phyloP scores from a whole-genome alignment of 2,329 filamentous ascomycete species.

The Fusarium robinianum region DNA sequence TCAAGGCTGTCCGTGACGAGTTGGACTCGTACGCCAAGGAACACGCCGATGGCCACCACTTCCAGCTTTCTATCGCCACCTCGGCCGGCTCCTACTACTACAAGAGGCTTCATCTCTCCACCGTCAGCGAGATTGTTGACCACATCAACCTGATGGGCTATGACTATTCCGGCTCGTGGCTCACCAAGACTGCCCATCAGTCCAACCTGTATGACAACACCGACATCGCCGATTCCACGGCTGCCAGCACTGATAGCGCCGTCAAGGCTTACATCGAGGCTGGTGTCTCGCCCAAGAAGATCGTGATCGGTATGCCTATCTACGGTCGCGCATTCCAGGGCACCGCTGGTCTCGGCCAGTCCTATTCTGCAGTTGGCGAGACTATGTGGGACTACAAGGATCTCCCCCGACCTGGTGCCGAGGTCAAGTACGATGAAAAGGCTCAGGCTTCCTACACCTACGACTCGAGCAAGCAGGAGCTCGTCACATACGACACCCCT shows the following conservation, averaged over 20 bases:
- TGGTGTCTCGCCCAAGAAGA: conserved; percentile 16
- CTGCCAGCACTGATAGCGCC: conserved; percentile 18
- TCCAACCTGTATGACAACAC: conserved; percentile 20
- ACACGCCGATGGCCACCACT: conserved; percentile 9
- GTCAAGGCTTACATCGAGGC: conserved; percentile 16
- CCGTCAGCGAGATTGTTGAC: conserved; percentile 13
- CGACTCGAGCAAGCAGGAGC: conserved; percentile 15
- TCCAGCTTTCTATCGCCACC: conserved; percentile 22
- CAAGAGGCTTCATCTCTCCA: conserved; percentile 16
- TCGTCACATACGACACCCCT: conserved; percentile 24
- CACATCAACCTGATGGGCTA: conserved; percentile 26
- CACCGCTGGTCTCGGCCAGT: conserved; percentile 17
- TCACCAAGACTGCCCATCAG: conserved; percentile 21
- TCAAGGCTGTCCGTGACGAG: conserved; percentile 19
- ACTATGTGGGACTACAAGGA: conserved; percentile 26
- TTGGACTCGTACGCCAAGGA: conserved; percentile 15
- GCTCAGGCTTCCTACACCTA: conserved; percentile 29
- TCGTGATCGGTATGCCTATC: conserved; percentile 25
- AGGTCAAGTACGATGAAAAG: conserved; percentile 12
- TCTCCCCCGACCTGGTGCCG: conserved; percentile 20
- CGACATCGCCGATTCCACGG: not conserved
- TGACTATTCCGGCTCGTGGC: conserved; percentile 23
- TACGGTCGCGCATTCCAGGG: conserved; percentile 26
- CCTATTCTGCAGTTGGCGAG: conserved; percentile 18
- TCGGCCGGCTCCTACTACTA: conserved; percentile 18